A percentile compares a stretch with the other conserved stretches of the same genome.
phyloP scores from a whole-genome alignment of 1,284 basidiomycete species.

The Paramarasmius palmivorus region DNA sequence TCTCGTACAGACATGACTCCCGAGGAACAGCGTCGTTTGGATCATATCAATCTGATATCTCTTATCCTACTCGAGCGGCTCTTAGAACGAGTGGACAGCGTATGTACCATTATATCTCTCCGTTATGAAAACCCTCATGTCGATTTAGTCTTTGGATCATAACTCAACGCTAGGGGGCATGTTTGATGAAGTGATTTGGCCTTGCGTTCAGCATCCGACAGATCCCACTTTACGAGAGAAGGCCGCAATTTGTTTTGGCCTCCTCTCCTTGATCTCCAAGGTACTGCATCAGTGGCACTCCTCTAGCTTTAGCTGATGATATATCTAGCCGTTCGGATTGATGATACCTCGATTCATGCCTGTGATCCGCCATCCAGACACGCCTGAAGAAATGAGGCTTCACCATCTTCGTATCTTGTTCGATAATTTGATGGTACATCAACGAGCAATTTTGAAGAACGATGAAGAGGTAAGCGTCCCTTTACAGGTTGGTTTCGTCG shows the following conservation, averaged over 20 bases:
- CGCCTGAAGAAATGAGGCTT: conserved; percentile 67
- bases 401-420: conserved; percentile 78
- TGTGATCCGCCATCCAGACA: conserved; percentile 52
- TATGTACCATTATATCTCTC: conserved; percentile 38
- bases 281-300: conserved; percentile 31
- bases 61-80: conserved; percentile 83
- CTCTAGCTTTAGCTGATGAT: not conserved
- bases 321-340: too few relatives aligned
- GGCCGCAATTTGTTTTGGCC: conserved; percentile 79
- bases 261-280: conserved; percentile 86
- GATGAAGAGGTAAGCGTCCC: conserved; percentile 18
- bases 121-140: not conserved
- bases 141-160: conserved; percentile 76
- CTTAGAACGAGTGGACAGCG: conserved; percentile 87
- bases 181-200: conserved; percentile 85
- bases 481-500: conserved; percentile 6
- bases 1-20: conserved; percentile 44
- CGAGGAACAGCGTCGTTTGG: conserved; percentile 56
- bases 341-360: conserved; percentile 47
- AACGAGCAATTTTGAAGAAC: conserved; percentile 53
- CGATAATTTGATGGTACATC: conserved; percentile 85
- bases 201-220: conserved; percentile 81
- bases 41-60: conserved; percentile 75
- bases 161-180: conserved; percentile 89
- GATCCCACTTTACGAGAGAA: conserved; percentile 68